Evolutionary conservation across 345 rosid genomes (phyloP).

Genomic region (Erysimum cheiranthoides): DNA sequence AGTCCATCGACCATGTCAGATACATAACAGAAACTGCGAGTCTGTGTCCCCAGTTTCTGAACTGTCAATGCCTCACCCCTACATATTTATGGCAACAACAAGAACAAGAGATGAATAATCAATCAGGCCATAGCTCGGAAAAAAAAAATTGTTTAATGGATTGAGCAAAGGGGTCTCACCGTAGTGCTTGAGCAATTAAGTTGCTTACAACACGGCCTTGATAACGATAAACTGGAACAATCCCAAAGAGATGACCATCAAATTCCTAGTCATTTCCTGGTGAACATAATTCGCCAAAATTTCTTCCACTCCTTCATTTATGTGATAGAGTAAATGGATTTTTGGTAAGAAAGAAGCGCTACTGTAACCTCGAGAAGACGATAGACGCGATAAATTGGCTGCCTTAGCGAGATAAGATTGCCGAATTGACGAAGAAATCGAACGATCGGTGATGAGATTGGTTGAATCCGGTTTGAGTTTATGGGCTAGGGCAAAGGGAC

Average conservation of each 20-base stretch:
- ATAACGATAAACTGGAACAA: constrained; percentile 39
- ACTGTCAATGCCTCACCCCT: too few relatives aligned
- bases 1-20: too few relatives aligned
- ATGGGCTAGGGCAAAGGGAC: constrained; percentile 33
- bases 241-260: constrained; percentile 43
- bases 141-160: not conserved
- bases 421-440: not conserved
- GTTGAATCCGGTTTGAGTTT: constrained; percentile 20
- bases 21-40: too few relatives aligned
- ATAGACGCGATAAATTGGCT: constrained; percentile 7
- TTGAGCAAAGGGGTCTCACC: constrained; percentile 51
- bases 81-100: too few relatives aligned
- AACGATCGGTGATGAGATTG: constrained; percentile 25
- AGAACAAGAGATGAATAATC: not conserved
- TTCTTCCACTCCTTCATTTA: constrained; percentile 43
- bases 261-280: constrained; percentile 39
- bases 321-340: constrained; percentile 32
- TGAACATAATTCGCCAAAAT: constrained; percentile 48
- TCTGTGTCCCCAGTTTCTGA: too few relatives aligned
- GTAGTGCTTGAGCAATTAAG: constrained; percentile 97
- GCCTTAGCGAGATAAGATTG: constrained; percentile 19
- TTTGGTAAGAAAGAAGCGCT: constrained; percentile 29
- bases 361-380: constrained; percentile 39
- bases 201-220: constrained; percentile 98
- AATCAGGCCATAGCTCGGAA: not conserved